Evolutionary conservation across 768 basidiomycete genomes (phyloP), one percentile per base, ranked within the genome.

Genomic region (Agrocybe chaxingu): DNA sequence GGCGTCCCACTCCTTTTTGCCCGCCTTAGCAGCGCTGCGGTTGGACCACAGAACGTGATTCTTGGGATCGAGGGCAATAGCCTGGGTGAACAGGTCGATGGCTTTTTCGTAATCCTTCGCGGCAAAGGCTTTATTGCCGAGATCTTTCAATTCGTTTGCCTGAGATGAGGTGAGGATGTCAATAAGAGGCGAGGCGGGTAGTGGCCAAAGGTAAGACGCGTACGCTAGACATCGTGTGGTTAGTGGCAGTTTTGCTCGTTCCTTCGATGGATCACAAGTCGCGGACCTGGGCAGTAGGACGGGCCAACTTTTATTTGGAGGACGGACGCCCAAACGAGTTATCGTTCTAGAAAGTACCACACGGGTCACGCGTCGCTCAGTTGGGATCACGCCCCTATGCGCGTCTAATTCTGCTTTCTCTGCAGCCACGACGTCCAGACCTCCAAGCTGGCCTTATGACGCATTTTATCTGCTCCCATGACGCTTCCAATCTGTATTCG

Each of bases 1-100:
- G 12, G 75, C 80, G 16, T 68, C 67, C 75, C 83, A 97, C 45
- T 87, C 72, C 61, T 79, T 87, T 75, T 90, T 89, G 29, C 92
- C 92, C n/a, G 85, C 81, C 63, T 90, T 82, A 11, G 92, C 89
- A 13, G 94, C 95, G 61, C 92, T 94, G 51, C 95, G 79, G 65
- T 98, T 98, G 11, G 93, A 96, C 71, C 81, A 97, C 7, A 97
- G 74, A 47, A 98, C 94, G 67, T 89, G 87, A 64, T 96, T 96
- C 34, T 73, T 75, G 2, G 87, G 74, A 69, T 97, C 93, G 58
- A 95, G 60, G 42, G 77, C 82, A 63, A 98, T 89, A 13, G 90
- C 95, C 62, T 92, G 78, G 3, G 82, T 76, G 69, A 92, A 92
- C 42, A 88, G 72, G 62, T 87, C 79, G 74, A 91, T 89, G 6